Percentiles rank a stretch among this genome's conserved stretches.
Conservation (phyloP, 768 basidiomycete genomes). For the Psilocybe cubensis region DNA sequence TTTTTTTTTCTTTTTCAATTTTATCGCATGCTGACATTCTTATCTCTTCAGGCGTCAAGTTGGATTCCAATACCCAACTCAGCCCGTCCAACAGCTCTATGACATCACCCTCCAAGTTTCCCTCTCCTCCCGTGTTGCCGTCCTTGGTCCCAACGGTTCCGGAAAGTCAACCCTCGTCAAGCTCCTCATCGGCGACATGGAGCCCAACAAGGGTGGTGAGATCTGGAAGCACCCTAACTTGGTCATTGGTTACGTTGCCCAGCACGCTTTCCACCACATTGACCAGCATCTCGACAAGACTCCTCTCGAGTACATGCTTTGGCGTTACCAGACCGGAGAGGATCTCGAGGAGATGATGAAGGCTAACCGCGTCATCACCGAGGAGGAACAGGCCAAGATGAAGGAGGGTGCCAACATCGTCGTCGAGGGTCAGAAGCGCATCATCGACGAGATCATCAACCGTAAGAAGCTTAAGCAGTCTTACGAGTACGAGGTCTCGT, state of each 20-base stretch:
- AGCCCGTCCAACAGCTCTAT: constrained; percentile 86
- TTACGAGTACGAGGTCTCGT: constrained; percentile 97
- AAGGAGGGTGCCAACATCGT: constrained; percentile 88
- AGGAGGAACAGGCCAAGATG: constrained; percentile 94
- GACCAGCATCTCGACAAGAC: constrained; percentile 99
- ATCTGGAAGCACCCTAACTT: constrained; percentile 99
- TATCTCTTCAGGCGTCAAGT: constrained; percentile 67
- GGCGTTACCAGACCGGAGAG: constrained; percentile 99
- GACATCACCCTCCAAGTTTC: constrained; percentile 97
- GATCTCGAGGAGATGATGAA: constrained; percentile 97
- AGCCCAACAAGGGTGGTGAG: constrained; percentile 95
- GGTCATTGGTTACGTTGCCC: constrained; percentile 98
- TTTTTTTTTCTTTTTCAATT: neutral
- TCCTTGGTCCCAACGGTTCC: constrained; percentile 99
- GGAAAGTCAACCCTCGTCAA: constrained; percentile 98
- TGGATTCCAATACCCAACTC: constrained; percentile 93
- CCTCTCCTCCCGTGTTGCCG: constrained; percentile 95
- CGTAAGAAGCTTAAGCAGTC: constrained; percentile 99
- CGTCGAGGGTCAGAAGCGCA: constrained; percentile 92
- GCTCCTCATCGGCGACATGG: constrained; percentile 95
- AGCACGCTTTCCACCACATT: constrained; percentile 99
- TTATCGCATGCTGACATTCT: constrained; percentile 3
- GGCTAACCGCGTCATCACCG: constrained; percentile 84
- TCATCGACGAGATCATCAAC: constrained; percentile 87
- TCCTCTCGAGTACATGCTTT: constrained; percentile 98